Percentiles rank a stretch among this genome's conserved stretches.
Evolutionary conservation across 305 asterid species (phyloP).

Genomic region (Fraxinus baroniana): DNA sequence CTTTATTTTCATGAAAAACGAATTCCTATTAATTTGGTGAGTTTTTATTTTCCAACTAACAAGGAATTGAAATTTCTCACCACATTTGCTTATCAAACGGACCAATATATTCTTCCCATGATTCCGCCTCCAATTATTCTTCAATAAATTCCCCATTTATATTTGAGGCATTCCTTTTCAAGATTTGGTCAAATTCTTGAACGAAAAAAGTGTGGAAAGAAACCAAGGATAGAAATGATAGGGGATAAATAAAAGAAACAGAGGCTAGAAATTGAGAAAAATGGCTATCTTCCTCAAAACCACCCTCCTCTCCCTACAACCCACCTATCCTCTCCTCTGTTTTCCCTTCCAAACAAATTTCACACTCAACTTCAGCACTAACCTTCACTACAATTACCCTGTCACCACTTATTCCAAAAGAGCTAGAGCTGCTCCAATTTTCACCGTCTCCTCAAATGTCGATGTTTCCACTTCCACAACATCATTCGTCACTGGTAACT

Average conservation of each 20-base stretch:
- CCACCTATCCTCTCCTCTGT: background rate
- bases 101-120: no score
- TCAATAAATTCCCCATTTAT: no score
- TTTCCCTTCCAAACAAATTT: background rate
- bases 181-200: background rate
- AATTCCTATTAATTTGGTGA: no score
- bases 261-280: background rate
- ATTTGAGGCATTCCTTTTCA: background rate
- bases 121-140: no score
- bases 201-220: background rate
- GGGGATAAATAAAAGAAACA: background rate
- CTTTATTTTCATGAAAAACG: no score
- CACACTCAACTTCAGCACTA: background rate
- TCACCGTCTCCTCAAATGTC: background rate
- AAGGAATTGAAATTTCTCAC: no score
- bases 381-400: background rate
- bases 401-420: background rate
- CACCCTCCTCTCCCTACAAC: background rate
- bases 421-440: constrained; percentile 1
- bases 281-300: background rate
- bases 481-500: background rate
- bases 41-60: no score
- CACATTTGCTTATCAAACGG: no score
- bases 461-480: background rate
- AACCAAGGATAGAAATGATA: background rate